Evolutionary conservation across 1,139 yeast species (phyloP).

Genomic region (Candida sanyaensis): DNA sequence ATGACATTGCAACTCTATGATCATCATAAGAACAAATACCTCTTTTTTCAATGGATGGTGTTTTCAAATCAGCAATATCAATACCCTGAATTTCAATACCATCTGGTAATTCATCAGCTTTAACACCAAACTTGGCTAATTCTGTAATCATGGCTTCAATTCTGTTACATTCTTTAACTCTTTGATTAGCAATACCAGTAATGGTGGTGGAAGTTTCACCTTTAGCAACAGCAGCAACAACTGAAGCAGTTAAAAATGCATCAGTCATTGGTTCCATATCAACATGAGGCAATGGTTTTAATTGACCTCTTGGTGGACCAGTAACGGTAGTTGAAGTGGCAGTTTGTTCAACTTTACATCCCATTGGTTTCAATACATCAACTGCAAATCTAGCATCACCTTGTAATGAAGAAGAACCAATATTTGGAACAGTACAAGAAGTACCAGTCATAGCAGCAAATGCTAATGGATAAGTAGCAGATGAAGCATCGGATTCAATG

Average conservation of each 20-base stretch:
- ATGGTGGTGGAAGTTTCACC: slow-evolving; percentile 68
- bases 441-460: slow-evolving; percentile 98
- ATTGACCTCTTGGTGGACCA: slow-evolving; percentile 74
- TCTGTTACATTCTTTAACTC: slow-evolving; percentile 96
- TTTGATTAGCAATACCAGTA: slow-evolving; percentile 95
- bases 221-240: slow-evolving; percentile 88
- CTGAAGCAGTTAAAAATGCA: slow-evolving; percentile 95
- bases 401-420: slow-evolving; percentile 88
- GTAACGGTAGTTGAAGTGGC: slow-evolving; percentile 85
- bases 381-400: slow-evolving; percentile 98
- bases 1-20: slow-evolving; percentile 98
- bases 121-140: slow-evolving; percentile 87
- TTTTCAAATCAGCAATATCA: slow-evolving; percentile 43
- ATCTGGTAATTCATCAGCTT: slow-evolving; percentile 81
- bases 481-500: slow-evolving; percentile 97
- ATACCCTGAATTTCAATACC: slow-evolving; percentile 87
- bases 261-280: slow-evolving; percentile 99
- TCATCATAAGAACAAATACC: slow-evolving; percentile 88
- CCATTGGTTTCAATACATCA: slow-evolving; percentile 93
- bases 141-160: slow-evolving; percentile 93
- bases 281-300: slow-evolving; percentile 70
- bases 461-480: slow-evolving; percentile 97
- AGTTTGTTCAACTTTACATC: slow-evolving; percentile 84
- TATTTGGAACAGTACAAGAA: slow-evolving; percentile 89
- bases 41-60: slow-evolving; percentile 46